A percentile compares a stretch with the other conserved stretches of the same genome.
Evolutionary conservation across 106 monocot genomes (phyloP).

Genomic region (Allium cepa): DNA sequence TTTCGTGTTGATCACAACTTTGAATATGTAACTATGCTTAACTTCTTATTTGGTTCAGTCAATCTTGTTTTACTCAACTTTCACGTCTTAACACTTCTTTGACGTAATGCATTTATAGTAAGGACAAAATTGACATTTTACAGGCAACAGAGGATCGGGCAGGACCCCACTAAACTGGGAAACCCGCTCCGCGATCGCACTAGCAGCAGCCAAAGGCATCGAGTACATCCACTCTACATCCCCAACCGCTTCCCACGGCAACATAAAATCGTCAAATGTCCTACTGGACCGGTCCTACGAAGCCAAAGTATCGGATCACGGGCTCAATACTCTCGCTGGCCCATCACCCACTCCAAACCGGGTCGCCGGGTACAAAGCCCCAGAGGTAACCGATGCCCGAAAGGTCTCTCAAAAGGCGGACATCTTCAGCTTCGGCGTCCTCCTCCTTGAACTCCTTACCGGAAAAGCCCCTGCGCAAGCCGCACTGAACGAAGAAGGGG

Average conservation of each 20-base stretch:
- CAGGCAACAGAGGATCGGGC: conserved; percentile 46
- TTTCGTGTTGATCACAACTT: not conserved
- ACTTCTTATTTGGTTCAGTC: not conserved
- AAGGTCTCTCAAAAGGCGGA: conserved; percentile 48
- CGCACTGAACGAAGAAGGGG: conserved; percentile 33
- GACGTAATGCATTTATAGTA: too few relatives aligned
- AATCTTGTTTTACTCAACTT: not conserved
- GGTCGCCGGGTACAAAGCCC: conserved; percentile 38
- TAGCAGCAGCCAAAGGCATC: conserved; percentile 31
- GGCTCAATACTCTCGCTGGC: conserved; percentile 23
- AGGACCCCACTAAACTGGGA: conserved; percentile 38
- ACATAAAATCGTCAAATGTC: conserved; percentile 62
- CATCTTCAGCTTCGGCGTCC: conserved; percentile 50
- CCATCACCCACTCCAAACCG: conserved; percentile 14
- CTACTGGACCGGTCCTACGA: conserved; percentile 28
- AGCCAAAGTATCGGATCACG: conserved; percentile 44
- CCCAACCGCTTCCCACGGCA: conserved; percentile 39
- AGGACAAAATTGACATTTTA: not conserved
- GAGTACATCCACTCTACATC: conserved; percentile 32
- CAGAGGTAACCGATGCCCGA: conserved; percentile 37
- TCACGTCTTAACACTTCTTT: too few relatives aligned
- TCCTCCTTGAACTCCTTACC: conserved; percentile 51
- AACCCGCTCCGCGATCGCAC: conserved; percentile 23
- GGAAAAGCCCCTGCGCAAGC: conserved; percentile 44
- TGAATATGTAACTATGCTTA: not conserved